These are phyloP conservation scores for Neoscytalidium dimidiatum DNA, from an alignment of 2,329 filamentous ascomycete genomes.

Conservation along the genomic window DNA sequence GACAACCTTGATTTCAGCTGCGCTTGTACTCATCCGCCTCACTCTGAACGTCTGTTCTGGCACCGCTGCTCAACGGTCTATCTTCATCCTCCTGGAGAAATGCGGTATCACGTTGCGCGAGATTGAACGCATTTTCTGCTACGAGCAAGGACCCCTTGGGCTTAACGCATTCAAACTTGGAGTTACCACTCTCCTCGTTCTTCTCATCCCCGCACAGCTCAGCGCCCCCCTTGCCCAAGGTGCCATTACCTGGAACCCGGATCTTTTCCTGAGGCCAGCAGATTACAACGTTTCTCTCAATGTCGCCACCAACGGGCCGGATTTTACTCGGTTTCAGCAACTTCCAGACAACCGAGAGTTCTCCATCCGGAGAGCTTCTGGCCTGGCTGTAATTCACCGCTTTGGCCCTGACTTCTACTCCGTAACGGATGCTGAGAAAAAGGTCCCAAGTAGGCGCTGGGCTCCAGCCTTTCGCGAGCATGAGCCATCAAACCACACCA, in stretches of 20 bases:
- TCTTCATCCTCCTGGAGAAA: constrained; percentile 17
- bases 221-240: constrained; percentile 11
- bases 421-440: background rate
- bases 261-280: background rate
- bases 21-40: constrained; percentile 12
- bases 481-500: background rate
- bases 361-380: constrained; percentile 11
- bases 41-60: constrained; percentile 7
- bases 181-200: background rate
- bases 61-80: background rate
- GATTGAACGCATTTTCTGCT: constrained; percentile 11
- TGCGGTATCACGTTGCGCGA: constrained; percentile 8
- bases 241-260: background rate
- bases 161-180: background rate
- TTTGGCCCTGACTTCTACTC: constrained; percentile 13
- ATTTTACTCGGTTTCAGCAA: background rate
- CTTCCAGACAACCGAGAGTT: background rate
- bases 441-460: constrained; percentile 11
- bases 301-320: background rate
- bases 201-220: constrained; percentile 13
- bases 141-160: background rate
- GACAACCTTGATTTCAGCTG: constrained; percentile 9
- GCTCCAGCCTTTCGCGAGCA: constrained; percentile 4
- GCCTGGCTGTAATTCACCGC: constrained; percentile 5
- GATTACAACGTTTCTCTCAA: constrained; percentile 11